phyloP scores from a whole-genome alignment of 2,329 filamentous ascomycete genomes.

The Chaetomium olivaceum region DNA sequence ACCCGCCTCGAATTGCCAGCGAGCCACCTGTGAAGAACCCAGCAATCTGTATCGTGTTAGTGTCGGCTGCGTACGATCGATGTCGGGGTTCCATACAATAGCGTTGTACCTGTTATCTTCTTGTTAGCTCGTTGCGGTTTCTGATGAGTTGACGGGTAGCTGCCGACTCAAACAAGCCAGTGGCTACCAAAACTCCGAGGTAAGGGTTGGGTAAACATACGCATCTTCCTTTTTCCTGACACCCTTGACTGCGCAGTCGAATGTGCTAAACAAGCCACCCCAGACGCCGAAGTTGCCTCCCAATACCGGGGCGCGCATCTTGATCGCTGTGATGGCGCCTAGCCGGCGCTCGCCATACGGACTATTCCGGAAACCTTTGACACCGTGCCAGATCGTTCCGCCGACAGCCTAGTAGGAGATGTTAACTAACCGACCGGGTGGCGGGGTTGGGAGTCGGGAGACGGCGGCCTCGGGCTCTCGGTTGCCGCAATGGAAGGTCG shows the following conservation, averaged over 20 bases:
- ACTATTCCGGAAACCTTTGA: constrained; percentile 90
- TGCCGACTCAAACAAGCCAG: no score
- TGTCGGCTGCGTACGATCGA: background rate
- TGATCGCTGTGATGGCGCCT: constrained; percentile 94
- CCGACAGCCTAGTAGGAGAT: constrained; percentile 61
- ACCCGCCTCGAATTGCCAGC: constrained; percentile 86
- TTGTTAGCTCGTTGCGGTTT: background rate
- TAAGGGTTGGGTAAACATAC: constrained; percentile 41
- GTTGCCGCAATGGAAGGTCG: background rate
- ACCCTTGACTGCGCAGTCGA: constrained; percentile 95
- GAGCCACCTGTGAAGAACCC: constrained; percentile 96
- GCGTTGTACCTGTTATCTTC: constrained; percentile 65
- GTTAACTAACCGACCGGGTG: background rate
- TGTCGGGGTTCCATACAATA: constrained; percentile 52
- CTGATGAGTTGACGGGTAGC: no score
- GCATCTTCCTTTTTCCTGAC: constrained; percentile 95
- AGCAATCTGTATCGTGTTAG: constrained; percentile 57
- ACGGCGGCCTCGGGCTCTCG: no score
- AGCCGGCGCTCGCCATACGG: constrained; percentile 93
- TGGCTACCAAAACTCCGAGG: no score
- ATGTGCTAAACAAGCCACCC: constrained; percentile 94
- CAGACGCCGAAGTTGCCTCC: constrained; percentile 95
- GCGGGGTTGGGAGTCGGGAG: no score
- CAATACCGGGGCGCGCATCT: constrained; percentile 92
- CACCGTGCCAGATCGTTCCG: constrained; percentile 90